phyloP scores from a whole-genome alignment of 352 stramenopile genomes.

The Phytophthora pseudosyringae region DNA sequence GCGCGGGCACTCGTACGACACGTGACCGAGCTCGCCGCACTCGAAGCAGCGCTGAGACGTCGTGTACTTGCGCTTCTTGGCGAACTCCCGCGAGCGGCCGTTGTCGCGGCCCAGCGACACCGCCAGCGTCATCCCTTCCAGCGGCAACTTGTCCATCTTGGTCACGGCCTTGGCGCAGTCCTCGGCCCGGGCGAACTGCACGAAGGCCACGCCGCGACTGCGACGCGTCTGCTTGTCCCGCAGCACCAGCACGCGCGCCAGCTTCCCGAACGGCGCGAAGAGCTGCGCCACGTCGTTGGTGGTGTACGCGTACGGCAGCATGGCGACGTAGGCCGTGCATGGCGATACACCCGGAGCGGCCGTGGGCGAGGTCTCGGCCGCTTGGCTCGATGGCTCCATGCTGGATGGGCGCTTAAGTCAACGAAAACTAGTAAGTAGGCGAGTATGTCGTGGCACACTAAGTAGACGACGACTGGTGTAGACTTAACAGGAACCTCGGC shows the following conservation, averaged over 20 bases:
- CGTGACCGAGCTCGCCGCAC: conserved; percentile 76
- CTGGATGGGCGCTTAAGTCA: not conserved
- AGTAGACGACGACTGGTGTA: not conserved
- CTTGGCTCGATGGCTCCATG: conserved; percentile 14
- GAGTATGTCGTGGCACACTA: too few species aligned
- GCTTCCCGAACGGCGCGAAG: conserved; percentile 76
- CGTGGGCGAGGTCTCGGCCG: not conserved
- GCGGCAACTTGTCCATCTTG: conserved; percentile 60
- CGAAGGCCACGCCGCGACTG: conserved; percentile 83
- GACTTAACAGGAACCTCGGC: not conserved
- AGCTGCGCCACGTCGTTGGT: conserved; percentile 89
- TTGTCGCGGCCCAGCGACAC: conserved; percentile 84
- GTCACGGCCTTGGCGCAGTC: conserved; percentile 62
- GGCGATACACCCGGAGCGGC: conserved; percentile 19
- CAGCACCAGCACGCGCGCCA: conserved; percentile 80
- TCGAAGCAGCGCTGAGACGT: conserved; percentile 81
- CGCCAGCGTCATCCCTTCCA: conserved; percentile 70
- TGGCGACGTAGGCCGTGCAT: conserved; percentile 85
- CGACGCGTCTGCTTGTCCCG: conserved; percentile 76
- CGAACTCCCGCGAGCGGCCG: conserved; percentile 77
- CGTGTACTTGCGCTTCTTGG: conserved; percentile 82
- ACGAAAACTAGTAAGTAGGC: too few species aligned
- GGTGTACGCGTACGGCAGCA: conserved; percentile 90
- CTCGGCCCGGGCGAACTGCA: conserved; percentile 80
- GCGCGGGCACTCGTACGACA: conserved; percentile 85